Percentiles rank a stretch among this genome's conserved stretches.
Evolutionary conservation across 106 monocot genomes (phyloP).

Genomic region (Dendrobium chrysotoxum): DNA sequence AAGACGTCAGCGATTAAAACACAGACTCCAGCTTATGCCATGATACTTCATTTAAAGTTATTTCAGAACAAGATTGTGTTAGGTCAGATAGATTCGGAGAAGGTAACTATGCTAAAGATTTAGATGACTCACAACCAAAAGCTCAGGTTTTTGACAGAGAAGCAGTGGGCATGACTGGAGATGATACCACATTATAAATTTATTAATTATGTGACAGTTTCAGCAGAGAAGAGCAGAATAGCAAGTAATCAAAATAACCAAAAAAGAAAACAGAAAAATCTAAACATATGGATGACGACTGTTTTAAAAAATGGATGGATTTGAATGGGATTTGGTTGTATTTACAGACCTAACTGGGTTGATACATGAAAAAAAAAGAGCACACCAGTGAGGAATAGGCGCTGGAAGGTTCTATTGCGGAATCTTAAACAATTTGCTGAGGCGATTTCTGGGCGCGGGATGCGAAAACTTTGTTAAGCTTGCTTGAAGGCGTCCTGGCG

Average conservation of each 20-base stretch:
- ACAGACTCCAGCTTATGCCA: not conserved
- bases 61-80: not conserved
- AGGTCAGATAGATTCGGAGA: not conserved
- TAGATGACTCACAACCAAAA: not conserved
- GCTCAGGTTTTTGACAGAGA: not conserved
- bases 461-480: too few relatives aligned
- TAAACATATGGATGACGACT: too few relatives aligned
- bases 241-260: not conserved
- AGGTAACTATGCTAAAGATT: not conserved
- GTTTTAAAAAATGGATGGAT: too few relatives aligned
- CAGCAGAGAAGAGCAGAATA: not conserved
- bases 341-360: too few relatives aligned
- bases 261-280: slow-evolving; percentile 1
- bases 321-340: too few relatives aligned
- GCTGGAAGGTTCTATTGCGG: too few relatives aligned
- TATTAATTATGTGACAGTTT: not conserved
- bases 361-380: too few relatives aligned
- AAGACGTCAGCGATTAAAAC: not conserved
- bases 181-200: not conserved
- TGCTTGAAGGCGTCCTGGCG: too few relatives aligned
- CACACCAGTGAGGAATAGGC: too few relatives aligned
- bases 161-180: not conserved
- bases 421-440: too few relatives aligned
- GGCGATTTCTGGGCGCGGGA: too few relatives aligned
- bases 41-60: not conserved